These are phyloP conservation scores for Tetracentron sinense DNA, from an alignment of 164 flowering plant genomes.

Conservation along the genomic window DNA sequence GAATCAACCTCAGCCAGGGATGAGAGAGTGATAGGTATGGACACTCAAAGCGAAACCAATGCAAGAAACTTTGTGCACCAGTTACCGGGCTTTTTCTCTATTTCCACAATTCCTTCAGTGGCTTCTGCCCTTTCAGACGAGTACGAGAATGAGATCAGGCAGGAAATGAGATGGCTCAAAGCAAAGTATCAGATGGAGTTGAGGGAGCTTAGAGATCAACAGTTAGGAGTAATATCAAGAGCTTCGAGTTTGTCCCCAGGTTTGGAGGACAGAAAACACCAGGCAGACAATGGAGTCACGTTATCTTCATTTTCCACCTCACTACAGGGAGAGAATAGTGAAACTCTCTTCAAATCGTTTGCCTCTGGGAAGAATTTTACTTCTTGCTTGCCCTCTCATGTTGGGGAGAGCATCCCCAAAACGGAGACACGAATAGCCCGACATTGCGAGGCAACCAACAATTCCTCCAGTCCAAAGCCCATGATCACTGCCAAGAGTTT, in stretches of 20 bases:
- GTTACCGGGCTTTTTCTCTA: neutral
- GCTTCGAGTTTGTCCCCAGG: conserved; percentile 4
- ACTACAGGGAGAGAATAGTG: conserved; percentile 18
- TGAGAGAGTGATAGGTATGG: conserved; percentile 23
- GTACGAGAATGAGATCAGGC: conserved; percentile 58
- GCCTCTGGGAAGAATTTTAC: conserved; percentile 20
- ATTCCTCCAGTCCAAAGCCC: conserved; percentile 36
- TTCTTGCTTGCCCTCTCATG: conserved; percentile 11
- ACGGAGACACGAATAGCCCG: conserved; percentile 19
- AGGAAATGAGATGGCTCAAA: conserved; percentile 81
- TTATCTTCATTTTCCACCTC: conserved; percentile 11
- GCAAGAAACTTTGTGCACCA: conserved; percentile 20
- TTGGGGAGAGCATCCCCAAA: conserved; percentile 18
- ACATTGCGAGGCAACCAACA: conserved; percentile 19
- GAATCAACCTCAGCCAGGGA: conserved; percentile 13
- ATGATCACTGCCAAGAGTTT: conserved; percentile 52
- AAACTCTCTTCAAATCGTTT: conserved; percentile 16
- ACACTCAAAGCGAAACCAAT: conserved; percentile 15
- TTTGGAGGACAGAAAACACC: conserved; percentile 12
- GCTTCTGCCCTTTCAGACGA: conserved; percentile 24
- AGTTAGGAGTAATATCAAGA: conserved; percentile 29
- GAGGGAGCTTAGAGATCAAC: conserved; percentile 50
- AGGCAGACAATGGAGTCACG: conserved; percentile 2
- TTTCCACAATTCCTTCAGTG: conserved; percentile 16
- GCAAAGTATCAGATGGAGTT: conserved; percentile 72